Conservation (phyloP, 345 rosid genomes). For the Boechera retrofracta region DNA sequence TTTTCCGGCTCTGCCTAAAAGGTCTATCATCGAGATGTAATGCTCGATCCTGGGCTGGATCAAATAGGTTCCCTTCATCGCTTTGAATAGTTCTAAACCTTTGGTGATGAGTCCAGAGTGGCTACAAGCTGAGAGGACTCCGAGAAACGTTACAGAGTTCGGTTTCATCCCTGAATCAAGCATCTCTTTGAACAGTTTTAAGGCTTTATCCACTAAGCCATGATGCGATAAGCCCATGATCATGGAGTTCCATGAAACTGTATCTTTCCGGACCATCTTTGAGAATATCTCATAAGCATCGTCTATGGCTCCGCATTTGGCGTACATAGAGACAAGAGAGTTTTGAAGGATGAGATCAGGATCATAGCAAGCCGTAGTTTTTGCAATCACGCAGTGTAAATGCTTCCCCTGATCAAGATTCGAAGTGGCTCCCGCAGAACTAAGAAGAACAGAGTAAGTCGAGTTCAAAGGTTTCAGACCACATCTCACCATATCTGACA, state of each 20-base stretch:
- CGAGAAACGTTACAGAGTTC: constrained; percentile 61
- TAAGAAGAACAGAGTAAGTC: constrained; percentile 72
- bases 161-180: constrained; percentile 51
- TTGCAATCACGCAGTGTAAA: constrained; percentile 58
- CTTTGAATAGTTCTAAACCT: constrained; percentile 59
- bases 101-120: constrained; percentile 68
- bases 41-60: constrained; percentile 67
- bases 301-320: constrained; percentile 65
- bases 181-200: constrained; percentile 57
- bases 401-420: constrained; percentile 69
- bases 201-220: constrained; percentile 57
- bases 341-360: constrained; percentile 59
- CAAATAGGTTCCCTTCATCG: constrained; percentile 54
- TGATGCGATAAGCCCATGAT: constrained; percentile 66
- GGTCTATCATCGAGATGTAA: constrained; percentile 73
- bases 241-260: constrained; percentile 69
- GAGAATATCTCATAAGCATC: constrained; percentile 60
- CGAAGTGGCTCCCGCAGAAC: constrained; percentile 75
- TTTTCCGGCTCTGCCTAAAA: constrained; percentile 73
- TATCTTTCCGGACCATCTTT: constrained; percentile 57
- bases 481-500: constrained; percentile 62
- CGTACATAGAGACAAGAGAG: constrained; percentile 64
- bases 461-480: constrained; percentile 63
- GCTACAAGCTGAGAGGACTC: constrained; percentile 61
- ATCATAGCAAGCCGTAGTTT: constrained; percentile 52